Conservation (phyloP, 495 filamentous ascomycete species). For the Lindgomyces ingoldianus region DNA sequence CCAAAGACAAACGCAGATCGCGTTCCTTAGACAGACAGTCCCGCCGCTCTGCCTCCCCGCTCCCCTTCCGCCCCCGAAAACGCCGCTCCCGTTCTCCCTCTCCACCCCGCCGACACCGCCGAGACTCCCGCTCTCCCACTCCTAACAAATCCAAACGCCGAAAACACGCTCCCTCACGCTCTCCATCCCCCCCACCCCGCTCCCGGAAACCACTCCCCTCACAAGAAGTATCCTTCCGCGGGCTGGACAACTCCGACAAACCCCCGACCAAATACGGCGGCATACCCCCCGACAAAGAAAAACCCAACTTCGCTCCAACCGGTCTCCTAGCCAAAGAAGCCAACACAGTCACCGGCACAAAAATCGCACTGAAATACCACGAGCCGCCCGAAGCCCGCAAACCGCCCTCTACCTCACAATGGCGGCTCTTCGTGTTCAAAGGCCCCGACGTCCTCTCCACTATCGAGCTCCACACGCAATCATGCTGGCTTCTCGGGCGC, state of each 20-base stretch:
- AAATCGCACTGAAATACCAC: conserved; percentile 88
- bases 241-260: conserved; percentile 11
- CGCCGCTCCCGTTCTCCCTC: conserved; percentile 13
- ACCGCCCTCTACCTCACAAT: conserved; percentile 71
- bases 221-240: conserved; percentile 45
- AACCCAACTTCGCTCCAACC: conserved; percentile 80
- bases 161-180: conserved; percentile 16
- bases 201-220: conserved; percentile 42
- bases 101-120: neutral
- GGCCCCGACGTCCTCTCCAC: conserved; percentile 75
- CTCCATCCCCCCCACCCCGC: conserved; percentile 26
- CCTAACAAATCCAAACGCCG: conserved; percentile 10
- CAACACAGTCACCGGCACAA: conserved; percentile 70
- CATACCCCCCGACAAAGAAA: conserved; percentile 52
- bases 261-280: conserved; percentile 27
- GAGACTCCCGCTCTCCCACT: conserved; percentile 3
- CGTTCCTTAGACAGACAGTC: conserved; percentile 2
- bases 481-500: conserved; percentile 88
- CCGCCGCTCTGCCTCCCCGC: conserved; percentile 16
- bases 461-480: conserved; percentile 69
- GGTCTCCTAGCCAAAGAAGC: conserved; percentile 85
- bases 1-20: conserved; percentile 7
- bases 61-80: conserved; percentile 18
- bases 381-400: conserved; percentile 93
- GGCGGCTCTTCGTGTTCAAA: conserved; percentile 95